Base-by-base conservation (phyloP, 108 stramenopile genomes). In the Nannochloropsis gaditana region DNA sequence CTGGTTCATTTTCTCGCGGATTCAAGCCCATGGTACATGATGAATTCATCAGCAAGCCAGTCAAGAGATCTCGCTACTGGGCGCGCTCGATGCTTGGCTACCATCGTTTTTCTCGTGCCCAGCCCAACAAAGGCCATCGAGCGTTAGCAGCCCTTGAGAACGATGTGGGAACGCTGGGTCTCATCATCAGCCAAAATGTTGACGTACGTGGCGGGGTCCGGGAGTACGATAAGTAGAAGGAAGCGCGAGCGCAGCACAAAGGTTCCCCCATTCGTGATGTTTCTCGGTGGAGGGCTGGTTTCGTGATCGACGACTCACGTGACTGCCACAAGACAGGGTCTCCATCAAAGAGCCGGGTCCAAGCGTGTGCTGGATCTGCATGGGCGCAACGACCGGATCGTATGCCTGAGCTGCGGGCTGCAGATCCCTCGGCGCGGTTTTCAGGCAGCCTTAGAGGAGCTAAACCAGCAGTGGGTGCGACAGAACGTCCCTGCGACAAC, bases 11-110 rank as follows among this genome's bases (percentile, higher is more conserved):
- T 90, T 94, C 94, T 83, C 83, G 90, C 41, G 96, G 97, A 15
- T 97, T 98, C 92, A 95, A 94, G 86, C 99, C 99, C 21, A 96
- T 99, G 90, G 90, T 94, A 79, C 97, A 99, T 91, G 93, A 95
- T 83, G 95, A 99, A 83, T 99, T 95, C 82, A 93, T 97, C 91
- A 50, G 83, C 2, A 86, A 85, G n/a, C 90, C 92, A 42, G 44
- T 59, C 5, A 88, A 90, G 21, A 91, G 97, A 21, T 79, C n/a
- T n/a, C 86, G 98, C 79, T 99, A 99, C 87, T 99, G 99, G 99
- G 96, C 96, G 9, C 91, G 99, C 1, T 92, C 93, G 19, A 90
- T 97, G 85, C 89, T 97, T 17, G 98, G 96, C 9, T 97, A 93
- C 90, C 83, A 88, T 9, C 90, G 90, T 3, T 96, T 98, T 88